Percentiles rank a stretch among this genome's conserved stretches.
Evolutionary conservation across 495 filamentous ascomycete species (phyloP).

Genomic region (Echria macrotheca): DNA sequence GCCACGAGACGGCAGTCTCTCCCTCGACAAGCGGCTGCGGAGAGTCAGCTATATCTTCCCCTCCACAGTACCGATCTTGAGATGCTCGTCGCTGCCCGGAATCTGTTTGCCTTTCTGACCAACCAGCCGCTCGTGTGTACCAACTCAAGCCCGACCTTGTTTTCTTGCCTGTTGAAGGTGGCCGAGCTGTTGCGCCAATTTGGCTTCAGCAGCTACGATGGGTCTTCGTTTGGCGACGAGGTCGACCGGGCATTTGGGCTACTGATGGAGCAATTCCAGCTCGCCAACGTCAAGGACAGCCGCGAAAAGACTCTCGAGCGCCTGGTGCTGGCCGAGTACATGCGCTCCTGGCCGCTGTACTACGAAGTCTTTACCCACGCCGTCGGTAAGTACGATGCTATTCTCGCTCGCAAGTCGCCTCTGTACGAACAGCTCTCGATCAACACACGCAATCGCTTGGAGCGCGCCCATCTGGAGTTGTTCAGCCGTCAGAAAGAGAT

Average conservation of each 20-base stretch:
- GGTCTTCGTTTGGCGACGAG: slow-evolving; percentile 72
- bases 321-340: slow-evolving; percentile 77
- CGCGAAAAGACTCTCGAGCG: slow-evolving; percentile 88
- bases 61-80: slow-evolving; percentile 50
- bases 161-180: slow-evolving; percentile 68
- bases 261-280: slow-evolving; percentile 66
- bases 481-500: slow-evolving; percentile 60
- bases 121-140: slow-evolving; percentile 79
- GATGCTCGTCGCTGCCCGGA: slow-evolving; percentile 69
- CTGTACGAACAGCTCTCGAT: slow-evolving; percentile 63
- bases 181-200: slow-evolving; percentile 63
- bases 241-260: slow-evolving; percentile 68
- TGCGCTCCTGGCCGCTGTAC: slow-evolving; percentile 77
- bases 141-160: slow-evolving; percentile 57
- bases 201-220: slow-evolving; percentile 75
- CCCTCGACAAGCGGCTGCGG: slow-evolving; percentile 28
- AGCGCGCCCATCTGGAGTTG: slow-evolving; percentile 76
- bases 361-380: slow-evolving; percentile 88
- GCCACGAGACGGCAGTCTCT: slow-evolving; percentile 39
- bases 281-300: slow-evolving; percentile 77
- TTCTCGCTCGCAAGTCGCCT: slow-evolving; percentile 61
- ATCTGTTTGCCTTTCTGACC: slow-evolving; percentile 84
- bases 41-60: slow-evolving; percentile 69
- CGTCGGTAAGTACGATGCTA: slow-evolving; percentile 78
- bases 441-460: slow-evolving; percentile 70